phyloP scores from a whole-genome alignment of 345 rosid genomes.

The Syzygium jambos region DNA sequence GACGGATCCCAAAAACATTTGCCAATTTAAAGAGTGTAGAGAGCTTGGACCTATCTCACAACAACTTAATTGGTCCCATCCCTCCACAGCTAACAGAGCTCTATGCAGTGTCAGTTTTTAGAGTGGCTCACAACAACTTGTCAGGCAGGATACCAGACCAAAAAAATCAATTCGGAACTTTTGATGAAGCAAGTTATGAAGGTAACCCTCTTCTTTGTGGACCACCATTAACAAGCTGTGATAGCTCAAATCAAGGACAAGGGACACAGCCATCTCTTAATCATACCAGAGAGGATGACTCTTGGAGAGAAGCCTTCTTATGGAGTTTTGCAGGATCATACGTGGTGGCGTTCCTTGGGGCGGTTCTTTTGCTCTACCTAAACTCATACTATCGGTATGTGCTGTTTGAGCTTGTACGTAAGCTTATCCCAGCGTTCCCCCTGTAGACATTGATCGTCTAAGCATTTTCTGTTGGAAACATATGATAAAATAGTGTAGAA shows the following conservation, averaged over 20 bases:
- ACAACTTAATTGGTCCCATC: background rate
- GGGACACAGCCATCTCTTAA: background rate
- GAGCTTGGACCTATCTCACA: background rate
- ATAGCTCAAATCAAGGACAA: background rate
- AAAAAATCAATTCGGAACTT: background rate
- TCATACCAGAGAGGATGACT: background rate
- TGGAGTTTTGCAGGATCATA: background rate
- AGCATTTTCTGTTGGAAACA: no score
- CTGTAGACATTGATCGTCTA: no score
- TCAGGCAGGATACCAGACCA: conserved; percentile 1
- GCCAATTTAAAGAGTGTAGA: background rate
- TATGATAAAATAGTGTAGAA: no score
- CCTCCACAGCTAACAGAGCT: background rate
- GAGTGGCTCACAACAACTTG: conserved; percentile 5
- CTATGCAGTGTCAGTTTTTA: background rate
- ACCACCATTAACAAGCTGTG: background rate
- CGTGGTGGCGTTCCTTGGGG: background rate
- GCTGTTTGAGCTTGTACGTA: background rate
- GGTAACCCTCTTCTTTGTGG: background rate
- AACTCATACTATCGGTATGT: background rate
- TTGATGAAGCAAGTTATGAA: background rate
- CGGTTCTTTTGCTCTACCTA: background rate
- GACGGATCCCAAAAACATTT: background rate
- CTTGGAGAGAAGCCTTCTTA: background rate
- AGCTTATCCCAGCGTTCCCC: background rate